Base-by-base conservation (phyloP, 441 rosid genomes). In the Populus hybrid region DNA sequence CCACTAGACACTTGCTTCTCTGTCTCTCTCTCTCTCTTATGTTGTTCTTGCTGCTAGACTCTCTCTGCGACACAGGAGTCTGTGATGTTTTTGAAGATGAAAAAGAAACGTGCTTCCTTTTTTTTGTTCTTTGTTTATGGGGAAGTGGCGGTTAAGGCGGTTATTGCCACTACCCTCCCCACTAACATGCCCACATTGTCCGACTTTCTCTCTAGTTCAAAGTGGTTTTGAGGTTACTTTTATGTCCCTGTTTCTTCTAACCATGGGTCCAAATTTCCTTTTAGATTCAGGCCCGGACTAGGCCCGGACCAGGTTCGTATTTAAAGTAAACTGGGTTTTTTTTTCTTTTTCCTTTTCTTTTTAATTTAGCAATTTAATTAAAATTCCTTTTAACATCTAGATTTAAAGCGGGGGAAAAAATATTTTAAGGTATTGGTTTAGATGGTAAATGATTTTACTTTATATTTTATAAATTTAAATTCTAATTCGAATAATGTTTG, bases 91-190 rank as follows among this genome's bases (percentile, higher is more conserved):
- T 32, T 10, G 38, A 66, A 46, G 59, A 63, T 21, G 14, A 68
- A 2, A 20, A 12, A 14, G 8, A 36, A 12, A 0, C 50, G 38
- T 61, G 3, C 61, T 3, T 1, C 71, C 16, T 18, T 8, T 5
- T 26, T 18, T 64, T 16, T 32, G 6, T 59, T 79, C 38, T 81
- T 81, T 26, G 24, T 14, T 42, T 79, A 38, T 73, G 75, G 69
- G 77, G 79, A 69, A 83, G 83, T 82, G 87, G 75, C 89, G 84
- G 93, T 90, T 89, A 78, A 67, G 82, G 77, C 94, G 78, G 95
- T 91, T 91, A 81, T 71, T 71, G 70, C 74, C 88, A 86, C 88
- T 65, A 79, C 80, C 81, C 84, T 76, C 82, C 73, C 85, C 81
- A 77, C 87, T 69, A 74, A 70, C 32, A 63, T 32, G 78, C 87